Evolutionary conservation across 345 rosid genomes (phyloP).

Genomic region (Pelargonium nanum): DNA sequence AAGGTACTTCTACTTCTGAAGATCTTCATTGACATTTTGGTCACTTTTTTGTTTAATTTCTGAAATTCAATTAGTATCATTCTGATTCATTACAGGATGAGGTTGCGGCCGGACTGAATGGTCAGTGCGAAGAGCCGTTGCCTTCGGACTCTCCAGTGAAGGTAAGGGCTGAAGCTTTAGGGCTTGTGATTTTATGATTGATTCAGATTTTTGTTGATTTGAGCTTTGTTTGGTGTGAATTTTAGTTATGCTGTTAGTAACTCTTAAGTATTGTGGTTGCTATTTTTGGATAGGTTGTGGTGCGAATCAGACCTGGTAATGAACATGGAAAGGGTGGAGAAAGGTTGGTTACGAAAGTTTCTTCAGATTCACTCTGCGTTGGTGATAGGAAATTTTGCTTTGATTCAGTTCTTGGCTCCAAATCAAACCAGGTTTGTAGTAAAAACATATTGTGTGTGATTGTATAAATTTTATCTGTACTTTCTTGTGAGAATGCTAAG

Average conservation of each 20-base stretch:
- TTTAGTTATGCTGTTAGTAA: no score
- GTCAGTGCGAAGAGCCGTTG: not conserved
- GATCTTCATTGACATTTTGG: not conserved
- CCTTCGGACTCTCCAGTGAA: not conserved
- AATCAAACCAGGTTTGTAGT: conserved; percentile 56
- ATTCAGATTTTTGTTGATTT: not conserved
- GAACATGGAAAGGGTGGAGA: conserved; percentile 29
- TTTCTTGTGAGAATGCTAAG: not conserved
- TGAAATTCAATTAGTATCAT: not conserved
- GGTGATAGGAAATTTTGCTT: conserved; percentile 58
- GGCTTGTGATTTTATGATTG: conserved; percentile 5
- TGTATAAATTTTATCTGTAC: not conserved
- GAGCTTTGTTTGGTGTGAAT: not conserved
- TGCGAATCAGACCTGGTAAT: conserved; percentile 58
- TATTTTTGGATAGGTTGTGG: conserved; percentile 44
- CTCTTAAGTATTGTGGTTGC: not conserved
- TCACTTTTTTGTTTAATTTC: no score
- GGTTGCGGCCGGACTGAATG: not conserved
- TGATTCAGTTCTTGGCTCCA: conserved; percentile 73
- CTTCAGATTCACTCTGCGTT: conserved; percentile 44
- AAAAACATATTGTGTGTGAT: not conserved
- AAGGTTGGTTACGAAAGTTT: conserved; percentile 40
- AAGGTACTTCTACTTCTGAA: conserved; percentile 39
- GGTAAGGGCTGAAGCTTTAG: not conserved
- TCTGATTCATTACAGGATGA: not conserved